Evolutionary conservation across 805 yeast species (phyloP), one percentile per base, ranked within the genome.

Genomic region (Kregervanrija delftensis): DNA sequence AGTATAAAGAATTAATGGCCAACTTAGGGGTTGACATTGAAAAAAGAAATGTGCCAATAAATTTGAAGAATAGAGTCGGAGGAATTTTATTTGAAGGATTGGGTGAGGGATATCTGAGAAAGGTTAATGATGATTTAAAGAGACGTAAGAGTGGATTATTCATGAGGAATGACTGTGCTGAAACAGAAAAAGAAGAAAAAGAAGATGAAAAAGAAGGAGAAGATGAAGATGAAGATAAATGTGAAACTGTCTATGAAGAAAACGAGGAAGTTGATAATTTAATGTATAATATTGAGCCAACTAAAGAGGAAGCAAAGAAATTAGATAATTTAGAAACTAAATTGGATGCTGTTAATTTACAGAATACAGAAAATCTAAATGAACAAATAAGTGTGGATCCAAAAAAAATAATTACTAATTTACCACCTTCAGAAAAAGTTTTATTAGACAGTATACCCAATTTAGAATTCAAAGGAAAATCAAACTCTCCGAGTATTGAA

Each of bases 221-320:
- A 8, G 76, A 70, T 35, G 59, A 81, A 58, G 84, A 81, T 58
- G 84, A 79, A 56, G 50, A 57, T 16, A 69, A 64, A 43, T 15
- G 10, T 12, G 17, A 17, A n/a, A 15, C 53, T n/a, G 57, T 47
- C 32, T 49, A 48, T 28, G 43, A 48, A 10, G 54, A 51, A 43
- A 45, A 43, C 14, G 44, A 52, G 56, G 45, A 50, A 48, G 43
- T 41, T 4, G 31, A 31, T 28, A 28, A 13, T 31, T 37, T 36
- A 35, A 9, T 45, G 17, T 10, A 30, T 5, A 3, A 32, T 11
- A 34, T 42, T 22, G 28, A 22, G 2, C 28, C 28, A 5, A 22
- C 8, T 6, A 22, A 22, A 22, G 28, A 22, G 28, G 28, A 22
- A 22, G 5, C 28, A 22, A 22, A 22, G 8, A 22, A 22, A 22